phyloP scores from a whole-genome alignment of 2,329 filamentous ascomycete genomes.

The Zalaria obscura region DNA sequence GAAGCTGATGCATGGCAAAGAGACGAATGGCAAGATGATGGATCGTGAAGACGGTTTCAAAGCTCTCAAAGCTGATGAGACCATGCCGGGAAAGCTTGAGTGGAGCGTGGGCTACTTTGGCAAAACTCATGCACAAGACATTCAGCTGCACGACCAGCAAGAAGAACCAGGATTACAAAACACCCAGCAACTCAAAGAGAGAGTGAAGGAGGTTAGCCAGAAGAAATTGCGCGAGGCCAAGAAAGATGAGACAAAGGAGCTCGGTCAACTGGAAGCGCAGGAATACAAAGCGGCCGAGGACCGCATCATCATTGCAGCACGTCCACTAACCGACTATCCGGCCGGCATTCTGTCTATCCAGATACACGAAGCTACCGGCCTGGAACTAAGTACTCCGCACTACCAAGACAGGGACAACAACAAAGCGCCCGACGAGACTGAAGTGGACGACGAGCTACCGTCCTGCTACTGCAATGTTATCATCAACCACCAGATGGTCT shows the following conservation, averaged over 20 bases:
- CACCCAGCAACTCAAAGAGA: conserved; percentile 43
- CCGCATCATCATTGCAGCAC: conserved; percentile 52
- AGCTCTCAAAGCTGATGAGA: conserved; percentile 49
- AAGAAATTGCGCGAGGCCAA: conserved; percentile 53
- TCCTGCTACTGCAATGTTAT: conserved; percentile 61
- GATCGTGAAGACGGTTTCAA: conserved; percentile 51
- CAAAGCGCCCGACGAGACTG: conserved; percentile 39
- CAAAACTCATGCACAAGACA: conserved; percentile 48
- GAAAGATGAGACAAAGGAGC: conserved; percentile 41
- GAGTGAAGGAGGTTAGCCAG: conserved; percentile 39
- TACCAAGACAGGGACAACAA: conserved; percentile 36
- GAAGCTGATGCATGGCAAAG: conserved; percentile 43
- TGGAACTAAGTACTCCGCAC: conserved; percentile 47
- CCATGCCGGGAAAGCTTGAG: conserved; percentile 53
- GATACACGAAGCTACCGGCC: conserved; percentile 57
- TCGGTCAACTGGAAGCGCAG: conserved; percentile 53
- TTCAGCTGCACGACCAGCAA: conserved; percentile 48
- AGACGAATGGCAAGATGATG: conserved; percentile 47
- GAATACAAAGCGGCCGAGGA: conserved; percentile 45
- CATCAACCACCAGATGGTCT: conserved; percentile 55
- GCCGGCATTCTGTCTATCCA: conserved; percentile 57
- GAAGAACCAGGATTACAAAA: conserved; percentile 43
- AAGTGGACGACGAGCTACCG: conserved; percentile 49
- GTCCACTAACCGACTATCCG: conserved; percentile 46
- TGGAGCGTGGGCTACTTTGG: conserved; percentile 62